Evolutionary conservation across 2,329 filamentous ascomycete genomes (phyloP), one percentile per base, ranked within the genome.

Genomic region (Hypoxylon sp.): DNA sequence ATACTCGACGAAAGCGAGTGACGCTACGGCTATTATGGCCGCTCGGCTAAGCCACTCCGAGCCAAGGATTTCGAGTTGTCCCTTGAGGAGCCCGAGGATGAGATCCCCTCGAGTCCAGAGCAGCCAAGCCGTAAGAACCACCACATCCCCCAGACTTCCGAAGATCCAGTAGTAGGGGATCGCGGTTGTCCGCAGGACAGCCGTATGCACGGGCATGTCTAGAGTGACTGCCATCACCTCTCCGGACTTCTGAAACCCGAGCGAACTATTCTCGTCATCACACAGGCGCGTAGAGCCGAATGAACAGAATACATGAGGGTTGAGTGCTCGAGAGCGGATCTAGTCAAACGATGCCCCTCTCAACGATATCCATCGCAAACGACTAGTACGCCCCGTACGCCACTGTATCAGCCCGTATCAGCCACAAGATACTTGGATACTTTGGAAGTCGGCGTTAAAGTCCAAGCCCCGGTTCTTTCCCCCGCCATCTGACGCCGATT

Each of bases 401-500:
- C 49, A 46, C 21, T 10, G 24, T 18, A 41, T 20, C 31, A 53
- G 50, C 50, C 21, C 9, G 24, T 18, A 41, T 20, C 31, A 53
- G 50, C 50, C 50, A 23, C 41, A 46, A 13, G 15, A 6, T 23
- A 18, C 3, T 17, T 15, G 11, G 24, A 10, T 41, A 31, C 29
- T 2, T n/a, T n/a, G n/a, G 5, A 17, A 27, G 17, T 18, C 15
- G 21, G 17, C 20, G 26, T 27, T 27, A 27, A 11, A 11, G 17
- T 38, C 17, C 9, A 6, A 15, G n/a, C 15, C 13, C 35, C 17
- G 18, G 21, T 17, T 23, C 17, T 33, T 26, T 49, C 48, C 58
- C 17, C 47, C 59, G 62, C 31, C 21, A 24, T 10, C 11, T 27
- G 52, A 33, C 66, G 56, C 70, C 69, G 69, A 64, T 68, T 71